phyloP scores from a whole-genome alignment of 768 basidiomycete species.

The Austroboletus eburneus region DNA sequence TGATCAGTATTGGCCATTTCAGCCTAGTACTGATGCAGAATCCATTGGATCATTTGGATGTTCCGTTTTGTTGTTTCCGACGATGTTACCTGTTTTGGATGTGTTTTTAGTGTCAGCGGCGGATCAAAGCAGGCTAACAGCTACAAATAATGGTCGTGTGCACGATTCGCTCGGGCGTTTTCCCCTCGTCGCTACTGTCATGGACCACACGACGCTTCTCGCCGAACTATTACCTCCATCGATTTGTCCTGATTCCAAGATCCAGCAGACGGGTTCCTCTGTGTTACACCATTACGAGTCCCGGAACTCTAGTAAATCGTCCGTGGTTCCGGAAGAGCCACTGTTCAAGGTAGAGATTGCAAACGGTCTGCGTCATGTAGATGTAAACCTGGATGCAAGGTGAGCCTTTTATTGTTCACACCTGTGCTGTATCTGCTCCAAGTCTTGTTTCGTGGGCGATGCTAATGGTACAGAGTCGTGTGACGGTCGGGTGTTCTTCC shows the following conservation, averaged over 20 bases:
- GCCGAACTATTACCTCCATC: conserved; percentile 9
- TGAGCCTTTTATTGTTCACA: conserved; percentile 41
- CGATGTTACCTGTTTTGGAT: no score
- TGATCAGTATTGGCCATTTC: no score
- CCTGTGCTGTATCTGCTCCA: conserved; percentile 12
- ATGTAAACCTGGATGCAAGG: conserved; percentile 61
- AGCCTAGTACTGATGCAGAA: no score
- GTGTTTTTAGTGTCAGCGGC: not conserved
- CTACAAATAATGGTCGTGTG: conserved; percentile 23
- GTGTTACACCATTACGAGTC: conserved; percentile 7
- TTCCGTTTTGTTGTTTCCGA: no score
- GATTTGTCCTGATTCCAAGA: conserved; percentile 2
- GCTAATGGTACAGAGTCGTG: conserved; percentile 26
- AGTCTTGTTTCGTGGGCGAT: conserved; percentile 31
- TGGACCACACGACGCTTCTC: conserved; percentile 12
- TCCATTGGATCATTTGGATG: no score
- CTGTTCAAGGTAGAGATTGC: conserved; percentile 44
- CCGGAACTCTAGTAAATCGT: conserved; percentile 30
- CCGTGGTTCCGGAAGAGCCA: conserved; percentile 33
- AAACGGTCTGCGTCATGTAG: conserved; percentile 59
- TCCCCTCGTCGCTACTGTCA: conserved; percentile 6
- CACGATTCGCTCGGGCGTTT: not conserved
- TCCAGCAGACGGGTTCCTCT: conserved; percentile 2
- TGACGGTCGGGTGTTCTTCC: conserved; percentile 35
- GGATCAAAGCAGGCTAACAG: no score